Percentiles rank a stretch among this genome's conserved stretches.
Conservation (phyloP, 352 stramenopile genomes). For the Phytophthora palmivora region DNA sequence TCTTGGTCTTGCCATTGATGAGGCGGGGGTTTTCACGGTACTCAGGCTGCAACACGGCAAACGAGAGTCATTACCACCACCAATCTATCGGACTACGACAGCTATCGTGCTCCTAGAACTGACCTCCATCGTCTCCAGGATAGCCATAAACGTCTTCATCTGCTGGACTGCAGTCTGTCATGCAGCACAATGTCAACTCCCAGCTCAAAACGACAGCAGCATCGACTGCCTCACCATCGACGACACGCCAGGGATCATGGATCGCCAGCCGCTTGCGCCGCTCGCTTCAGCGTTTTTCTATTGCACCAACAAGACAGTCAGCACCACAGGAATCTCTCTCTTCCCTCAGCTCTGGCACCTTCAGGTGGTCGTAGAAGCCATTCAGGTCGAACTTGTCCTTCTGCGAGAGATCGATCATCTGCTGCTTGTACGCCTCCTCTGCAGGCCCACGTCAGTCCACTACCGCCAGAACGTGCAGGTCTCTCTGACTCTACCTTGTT, state of each 20-base stretch:
- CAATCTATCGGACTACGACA: neutral
- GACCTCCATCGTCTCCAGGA: slow-evolving; percentile 83
- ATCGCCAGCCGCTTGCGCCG: slow-evolving; percentile 79
- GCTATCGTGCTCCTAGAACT: neutral
- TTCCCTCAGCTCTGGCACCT: slow-evolving; percentile 43
- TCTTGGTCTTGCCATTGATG: slow-evolving; percentile 88
- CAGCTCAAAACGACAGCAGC: neutral
- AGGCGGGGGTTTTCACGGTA: slow-evolving; percentile 74
- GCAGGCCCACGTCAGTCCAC: slow-evolving; percentile 6
- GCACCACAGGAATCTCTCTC: neutral
- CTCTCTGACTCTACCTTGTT: slow-evolving; percentile 58
- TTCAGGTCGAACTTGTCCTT: slow-evolving; percentile 76
- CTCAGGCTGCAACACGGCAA: slow-evolving; percentile 51
- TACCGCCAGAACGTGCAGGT: neutral
- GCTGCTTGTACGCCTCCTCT: slow-evolving; percentile 82
- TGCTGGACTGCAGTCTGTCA: slow-evolving; percentile 83
- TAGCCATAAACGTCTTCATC: slow-evolving; percentile 83
- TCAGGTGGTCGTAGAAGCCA: slow-evolving; percentile 72
- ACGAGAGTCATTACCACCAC: neutral
- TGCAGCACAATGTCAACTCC: neutral
- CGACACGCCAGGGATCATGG: slow-evolving; percentile 81
- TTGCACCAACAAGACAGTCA: neutral
- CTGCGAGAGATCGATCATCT: slow-evolving; percentile 76
- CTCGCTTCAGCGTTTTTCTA: slow-evolving; percentile 84
- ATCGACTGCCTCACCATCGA: slow-evolving; percentile 59